phyloP scores from a whole-genome alignment of 2,329 filamentous ascomycete genomes.

The Phoma sp. region DNA sequence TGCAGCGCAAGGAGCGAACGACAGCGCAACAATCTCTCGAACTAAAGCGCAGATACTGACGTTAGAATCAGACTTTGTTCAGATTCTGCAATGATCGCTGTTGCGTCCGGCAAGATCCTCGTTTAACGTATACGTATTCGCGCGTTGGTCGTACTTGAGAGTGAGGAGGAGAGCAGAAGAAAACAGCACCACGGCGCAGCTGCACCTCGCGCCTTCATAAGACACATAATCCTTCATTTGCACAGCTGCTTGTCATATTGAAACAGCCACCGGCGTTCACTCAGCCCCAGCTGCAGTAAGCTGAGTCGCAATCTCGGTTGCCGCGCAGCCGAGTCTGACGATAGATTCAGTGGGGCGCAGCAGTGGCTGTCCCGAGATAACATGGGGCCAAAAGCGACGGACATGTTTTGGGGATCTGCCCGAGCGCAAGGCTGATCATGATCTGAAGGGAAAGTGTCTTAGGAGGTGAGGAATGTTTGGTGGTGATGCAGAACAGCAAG shows the following conservation, averaged over 20 bases:
- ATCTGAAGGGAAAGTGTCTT: no score
- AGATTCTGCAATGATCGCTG: neutral
- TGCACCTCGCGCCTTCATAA: slow-evolving; percentile 2
- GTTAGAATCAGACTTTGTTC: neutral
- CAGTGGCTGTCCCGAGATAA: neutral
- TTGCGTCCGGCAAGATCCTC: slow-evolving; percentile 1
- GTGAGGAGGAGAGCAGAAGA: neutral
- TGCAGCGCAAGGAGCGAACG: neutral
- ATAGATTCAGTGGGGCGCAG: slow-evolving; percentile 13
- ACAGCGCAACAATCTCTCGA: neutral
- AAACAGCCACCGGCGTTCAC: slow-evolving; percentile 10
- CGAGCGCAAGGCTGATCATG: neutral
- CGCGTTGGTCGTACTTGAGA: neutral
- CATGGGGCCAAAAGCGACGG: neutral
- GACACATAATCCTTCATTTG: neutral
- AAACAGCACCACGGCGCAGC: neutral
- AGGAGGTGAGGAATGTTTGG: no score
- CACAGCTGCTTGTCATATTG: slow-evolving; percentile 6
- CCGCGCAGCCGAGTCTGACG: slow-evolving; percentile 8
- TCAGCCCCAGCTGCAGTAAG: slow-evolving; percentile 10
- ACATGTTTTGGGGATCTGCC: neutral
- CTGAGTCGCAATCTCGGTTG: slow-evolving; percentile 14
- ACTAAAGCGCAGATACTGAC: neutral
- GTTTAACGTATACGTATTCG: slow-evolving; percentile 8
- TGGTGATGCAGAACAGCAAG: no score